phyloP scores from a whole-genome alignment of 768 basidiomycete species.

The Boletus fagicola region DNA sequence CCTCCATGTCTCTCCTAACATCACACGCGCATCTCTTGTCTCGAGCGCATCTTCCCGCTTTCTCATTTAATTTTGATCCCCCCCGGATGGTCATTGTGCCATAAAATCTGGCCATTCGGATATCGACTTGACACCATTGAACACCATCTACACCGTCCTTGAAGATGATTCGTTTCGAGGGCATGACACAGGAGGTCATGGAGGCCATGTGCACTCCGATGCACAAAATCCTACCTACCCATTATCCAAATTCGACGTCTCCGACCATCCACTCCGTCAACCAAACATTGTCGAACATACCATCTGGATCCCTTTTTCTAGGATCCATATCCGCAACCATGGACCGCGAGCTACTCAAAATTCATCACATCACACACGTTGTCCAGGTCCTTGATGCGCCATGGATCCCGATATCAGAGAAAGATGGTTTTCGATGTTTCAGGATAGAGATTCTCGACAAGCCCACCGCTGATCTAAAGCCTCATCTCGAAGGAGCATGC shows the following conservation, averaged over 20 bases:
- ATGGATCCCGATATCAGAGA: slow-evolving; percentile 52
- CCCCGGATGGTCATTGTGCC: not conserved
- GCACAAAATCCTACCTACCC: slow-evolving; percentile 63
- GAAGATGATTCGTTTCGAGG: slow-evolving; percentile 79
- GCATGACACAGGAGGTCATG: slow-evolving; percentile 69
- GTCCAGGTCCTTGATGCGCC: slow-evolving; percentile 68
- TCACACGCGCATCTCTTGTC: slow-evolving; percentile 5
- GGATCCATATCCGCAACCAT: slow-evolving; percentile 62
- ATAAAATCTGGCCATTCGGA: slow-evolving; percentile 5
- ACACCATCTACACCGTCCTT: not conserved
- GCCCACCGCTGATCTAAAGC: slow-evolving; percentile 56
- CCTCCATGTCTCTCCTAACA: slow-evolving; percentile 14
- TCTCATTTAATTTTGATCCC: not conserved
- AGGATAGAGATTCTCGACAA: slow-evolving; percentile 69
- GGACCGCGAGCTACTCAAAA: slow-evolving; percentile 51
- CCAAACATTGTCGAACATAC: slow-evolving; percentile 10
- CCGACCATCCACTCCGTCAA: slow-evolving; percentile 19
- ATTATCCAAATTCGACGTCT: slow-evolving; percentile 19
- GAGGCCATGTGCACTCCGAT: slow-evolving; percentile 85
- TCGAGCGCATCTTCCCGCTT: not conserved
- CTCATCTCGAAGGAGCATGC: slow-evolving; percentile 68
- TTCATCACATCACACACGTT: slow-evolving; percentile 53
- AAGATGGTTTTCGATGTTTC: slow-evolving; percentile 52
- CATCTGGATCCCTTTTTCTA: slow-evolving; percentile 59
- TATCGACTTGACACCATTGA: not conserved